Conservation (phyloP, 306 rosid species). For the Prunus persica region Prunus_persica_NCBIv2 NC_034009.1:29819001-29819500, state of each 20-base stretch:
- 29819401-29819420: not conserved
- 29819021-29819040: conserved; percentile 89
- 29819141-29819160: not conserved
- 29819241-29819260: not conserved
- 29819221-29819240: not conserved
- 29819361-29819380: not conserved
- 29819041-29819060: conserved; percentile 15
- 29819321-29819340: not conserved
- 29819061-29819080: conserved; percentile 8
- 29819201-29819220: too few species aligned
- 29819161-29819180: not conserved
- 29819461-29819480: conserved; percentile 86
- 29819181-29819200: not conserved
- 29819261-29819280: not conserved
- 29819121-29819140: not conserved
- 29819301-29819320: not conserved
- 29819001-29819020: conserved; percentile 80
- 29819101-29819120: not conserved
- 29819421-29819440: not conserved
- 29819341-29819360: not conserved
- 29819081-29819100: not conserved
- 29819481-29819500: conserved; percentile 95
- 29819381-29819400: not conserved
- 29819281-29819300: not conserved
- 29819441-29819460: conserved; percentile 42